Conservation (phyloP, 2,329 filamentous ascomycete genomes). For the Fusarium bactridioides region DNA sequence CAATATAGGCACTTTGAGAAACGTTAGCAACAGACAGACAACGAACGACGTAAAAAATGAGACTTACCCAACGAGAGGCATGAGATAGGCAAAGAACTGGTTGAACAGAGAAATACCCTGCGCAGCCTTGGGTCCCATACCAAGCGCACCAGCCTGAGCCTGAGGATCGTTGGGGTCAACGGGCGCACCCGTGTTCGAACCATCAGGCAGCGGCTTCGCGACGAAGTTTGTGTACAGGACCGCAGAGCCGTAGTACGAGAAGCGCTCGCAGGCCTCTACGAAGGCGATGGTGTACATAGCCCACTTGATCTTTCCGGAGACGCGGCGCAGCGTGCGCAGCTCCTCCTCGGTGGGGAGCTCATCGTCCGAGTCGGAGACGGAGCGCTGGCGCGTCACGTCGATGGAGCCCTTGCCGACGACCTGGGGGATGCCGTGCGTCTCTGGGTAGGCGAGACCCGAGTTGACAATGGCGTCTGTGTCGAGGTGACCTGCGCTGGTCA, state of each 20-base stretch:
- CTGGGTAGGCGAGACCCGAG: constrained; percentile 45
- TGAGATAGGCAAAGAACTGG: constrained; percentile 68
- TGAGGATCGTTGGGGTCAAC: constrained; percentile 38
- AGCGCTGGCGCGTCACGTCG: constrained; percentile 41
- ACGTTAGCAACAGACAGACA: background rate
- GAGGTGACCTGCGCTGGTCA: constrained; percentile 48
- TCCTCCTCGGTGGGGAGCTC: constrained; percentile 68
- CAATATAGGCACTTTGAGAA: constrained; percentile 58
- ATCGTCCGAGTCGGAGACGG: constrained; percentile 40
- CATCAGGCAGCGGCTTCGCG: constrained; percentile 60
- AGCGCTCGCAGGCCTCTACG: constrained; percentile 78
- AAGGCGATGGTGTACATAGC: constrained; percentile 74
- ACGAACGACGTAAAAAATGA: background rate
- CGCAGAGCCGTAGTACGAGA: constrained; percentile 78
- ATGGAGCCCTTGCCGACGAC: constrained; percentile 42
- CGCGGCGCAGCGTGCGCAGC: constrained; percentile 65
- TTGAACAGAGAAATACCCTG: constrained; percentile 62
- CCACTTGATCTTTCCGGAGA: constrained; percentile 71
- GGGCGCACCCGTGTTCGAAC: constrained; percentile 62
- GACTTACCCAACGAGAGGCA: constrained; percentile 62
- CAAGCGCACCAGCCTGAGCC: constrained; percentile 59
- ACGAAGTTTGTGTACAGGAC: constrained; percentile 75
- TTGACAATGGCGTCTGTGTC: constrained; percentile 49
- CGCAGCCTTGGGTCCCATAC: constrained; percentile 64
- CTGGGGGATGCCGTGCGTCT: constrained; percentile 41